Evolutionary conservation across 2,329 filamentous ascomycete genomes (phyloP), one percentile per base, ranked within the genome.

Genomic region (Ambrosiella beaveri): DNA sequence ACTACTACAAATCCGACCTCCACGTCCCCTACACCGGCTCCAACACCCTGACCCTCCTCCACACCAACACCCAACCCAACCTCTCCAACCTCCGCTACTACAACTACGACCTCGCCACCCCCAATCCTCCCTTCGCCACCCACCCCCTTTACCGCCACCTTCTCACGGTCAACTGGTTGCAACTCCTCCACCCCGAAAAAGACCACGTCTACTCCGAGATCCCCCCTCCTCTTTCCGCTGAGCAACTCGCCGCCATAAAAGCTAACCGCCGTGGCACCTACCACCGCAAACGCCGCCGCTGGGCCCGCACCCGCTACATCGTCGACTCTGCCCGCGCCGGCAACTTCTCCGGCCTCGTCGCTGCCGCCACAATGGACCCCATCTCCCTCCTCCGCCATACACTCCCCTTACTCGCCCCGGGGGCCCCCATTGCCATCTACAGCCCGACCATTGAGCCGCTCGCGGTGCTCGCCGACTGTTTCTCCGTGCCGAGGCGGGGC

Each of bases 61-160:
- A 95, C 69, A 73, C 84, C 56, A 88, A 90, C 68, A 80, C 84
- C 37, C 89, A 95, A 69, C 86, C 89, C 1, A 97, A 96, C 68
- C 80, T 97, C 60, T 84, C 84, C 15, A 78, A 93, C 54, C 78
- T 98, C 17, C 87, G 87, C 67, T 94, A 95, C 74, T 97, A 95
- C 71, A 81, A 82, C 68, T 97, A 84, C 71, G 88, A 95, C 70
- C 73, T 77, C 63, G 78, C 79, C 60, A 81, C 80, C 62, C 81
- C 83, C 49, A 77, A 76, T 63, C 78, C 70, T 9, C 75, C 65
- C 51, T 68, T 75, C 57, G 74, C 78, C 12, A 74, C 81, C 27
- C 93, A 97, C 67, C 91, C 93, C 0, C 80, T 98, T 9, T 79
- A 85, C 68, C 84, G 79, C 13, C 84, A 93, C 67, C 80, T 98